Base-by-base conservation (phyloP, 495 filamentous ascomycete species). In the Neurospora cerealis region DNA sequence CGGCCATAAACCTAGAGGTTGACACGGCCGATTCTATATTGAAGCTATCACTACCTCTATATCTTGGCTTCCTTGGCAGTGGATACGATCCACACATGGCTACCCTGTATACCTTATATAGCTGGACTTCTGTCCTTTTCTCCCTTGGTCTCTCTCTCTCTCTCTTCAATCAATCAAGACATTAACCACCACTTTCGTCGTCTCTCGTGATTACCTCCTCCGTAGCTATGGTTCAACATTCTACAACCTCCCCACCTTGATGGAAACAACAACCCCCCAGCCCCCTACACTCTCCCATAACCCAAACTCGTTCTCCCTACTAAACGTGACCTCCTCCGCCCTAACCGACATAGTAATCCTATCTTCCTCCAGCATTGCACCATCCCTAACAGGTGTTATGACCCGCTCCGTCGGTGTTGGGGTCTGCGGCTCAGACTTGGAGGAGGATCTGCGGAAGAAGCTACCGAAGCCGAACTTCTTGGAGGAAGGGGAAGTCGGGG, bases 271-370 rank as follows among this genome's bases (percentile, higher is more conserved):
- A 77, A 88, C 79, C 15, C 82, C 85, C 77, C 81, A 88, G 0
- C 87, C 88, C 1, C 75, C 81, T 73, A 78, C 71, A n/a, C 83
- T 87, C 73, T 88, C 87, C 77, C 82, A 85, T 11, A 89, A 74
- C 0, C 88, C 88, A 73, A 88, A 80, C 5, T 83, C 82, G 73
- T 87, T 89, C 80, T 87, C 84, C 60, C 76, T 79, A 28, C 87
- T 76, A 73, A 89, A 87, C 2, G 83, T 83, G 11, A 88, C 82
- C 73, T 89, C 88, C 32, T 88, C 80, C 13, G 84, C 86, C 24
- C 81, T 77, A 3, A 85, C 84, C 21, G 74, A 75, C 79, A 87
- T 84, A 38, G 77, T 79, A 21, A 83, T 76, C 1, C 73, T 71
- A 5, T 77, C 73, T 19, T 75, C 70, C 28, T 70, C 70, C 21